Conservation (phyloP, 2,329 filamentous ascomycete genomes). For the Penicillium sp. region DNA sequence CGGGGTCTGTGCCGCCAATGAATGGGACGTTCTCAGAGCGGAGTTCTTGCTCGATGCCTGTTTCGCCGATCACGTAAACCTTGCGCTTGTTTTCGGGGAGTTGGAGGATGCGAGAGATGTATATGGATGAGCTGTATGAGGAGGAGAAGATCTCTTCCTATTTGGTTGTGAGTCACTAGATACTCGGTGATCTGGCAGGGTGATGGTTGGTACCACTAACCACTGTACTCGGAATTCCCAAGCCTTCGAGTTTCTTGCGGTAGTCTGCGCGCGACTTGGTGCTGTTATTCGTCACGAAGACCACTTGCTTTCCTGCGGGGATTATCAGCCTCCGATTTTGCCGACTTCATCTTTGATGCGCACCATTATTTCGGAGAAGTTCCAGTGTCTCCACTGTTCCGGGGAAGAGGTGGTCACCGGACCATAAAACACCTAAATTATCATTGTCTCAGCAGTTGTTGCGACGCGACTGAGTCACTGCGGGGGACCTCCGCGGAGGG, state of each 20-base stretch:
- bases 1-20: slow-evolving; percentile 77
- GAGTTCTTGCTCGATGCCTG: slow-evolving; percentile 83
- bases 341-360: not conserved
- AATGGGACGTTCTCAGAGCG: slow-evolving; percentile 67
- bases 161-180: slow-evolving; percentile 1
- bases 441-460: slow-evolving; percentile 30
- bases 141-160: slow-evolving; percentile 92
- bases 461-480: not conserved
- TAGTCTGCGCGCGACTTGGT: slow-evolving; percentile 92
- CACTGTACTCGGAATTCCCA: slow-evolving; percentile 69
- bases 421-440: slow-evolving; percentile 82
- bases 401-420: slow-evolving; percentile 79
- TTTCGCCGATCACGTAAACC: slow-evolving; percentile 87
- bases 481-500: not conserved
- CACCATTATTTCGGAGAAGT: slow-evolving; percentile 72
- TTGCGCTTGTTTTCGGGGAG: slow-evolving; percentile 73
- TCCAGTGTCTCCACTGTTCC: slow-evolving; percentile 77
- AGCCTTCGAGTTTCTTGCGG: slow-evolving; percentile 72
- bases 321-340: slow-evolving; percentile 3
- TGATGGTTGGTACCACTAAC: slow-evolving; percentile 29
- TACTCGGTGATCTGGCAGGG: not conserved
- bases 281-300: slow-evolving; percentile 98
- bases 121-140: slow-evolving; percentile 87
- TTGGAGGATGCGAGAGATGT: slow-evolving; percentile 85
- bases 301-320: slow-evolving; percentile 69